phyloP scores from a whole-genome alignment of 2,329 filamentous ascomycete genomes.

The Pleurostoma richardsiae region DNA sequence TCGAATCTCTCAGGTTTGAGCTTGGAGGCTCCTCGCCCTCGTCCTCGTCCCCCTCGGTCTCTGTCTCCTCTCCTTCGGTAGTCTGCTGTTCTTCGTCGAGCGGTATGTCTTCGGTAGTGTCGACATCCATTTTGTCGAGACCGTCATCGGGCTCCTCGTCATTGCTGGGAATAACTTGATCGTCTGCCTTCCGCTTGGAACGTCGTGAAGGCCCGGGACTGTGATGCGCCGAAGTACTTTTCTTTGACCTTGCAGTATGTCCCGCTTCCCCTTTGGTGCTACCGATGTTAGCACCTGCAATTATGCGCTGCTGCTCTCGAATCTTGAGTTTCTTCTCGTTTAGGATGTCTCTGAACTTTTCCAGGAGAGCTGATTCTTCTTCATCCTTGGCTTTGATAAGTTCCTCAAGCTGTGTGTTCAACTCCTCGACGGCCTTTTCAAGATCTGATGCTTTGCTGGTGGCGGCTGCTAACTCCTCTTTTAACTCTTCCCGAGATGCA shows the following conservation, averaged over 20 bases:
- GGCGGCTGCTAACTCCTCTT: constrained; percentile 34
- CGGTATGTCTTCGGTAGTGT: constrained; percentile 1
- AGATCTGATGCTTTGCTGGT: constrained; percentile 39
- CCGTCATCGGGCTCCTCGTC: background rate
- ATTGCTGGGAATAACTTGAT: background rate
- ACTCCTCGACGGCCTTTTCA: constrained; percentile 49
- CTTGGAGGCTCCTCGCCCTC: background rate
- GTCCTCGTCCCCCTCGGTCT: constrained; percentile 5
- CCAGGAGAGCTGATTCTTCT: constrained; percentile 61
- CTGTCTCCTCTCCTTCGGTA: constrained; percentile 5
- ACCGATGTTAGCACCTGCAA: constrained; percentile 36
- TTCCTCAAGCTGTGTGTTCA: constrained; percentile 61
- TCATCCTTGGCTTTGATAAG: constrained; percentile 61
- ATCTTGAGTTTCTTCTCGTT: constrained; percentile 82
- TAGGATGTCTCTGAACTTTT: constrained; percentile 65
- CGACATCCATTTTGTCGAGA: constrained; percentile 6
- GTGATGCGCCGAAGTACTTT: background rate
- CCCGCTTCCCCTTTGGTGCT: constrained; percentile 2
- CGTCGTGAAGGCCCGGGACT: constrained; percentile 2
- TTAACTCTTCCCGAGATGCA: constrained; percentile 37
- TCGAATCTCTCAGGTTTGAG: constrained; percentile 1
- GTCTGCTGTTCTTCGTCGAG: constrained; percentile 3
- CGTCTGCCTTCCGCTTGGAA: constrained; percentile 8
- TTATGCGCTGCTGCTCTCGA: constrained; percentile 62
- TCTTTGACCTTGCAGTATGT: background rate